Percentiles rank a stretch among this genome's conserved stretches.
Conservation (phyloP, 2,329 filamentous ascomycete genomes). For the Neonectria faginata region DNA sequence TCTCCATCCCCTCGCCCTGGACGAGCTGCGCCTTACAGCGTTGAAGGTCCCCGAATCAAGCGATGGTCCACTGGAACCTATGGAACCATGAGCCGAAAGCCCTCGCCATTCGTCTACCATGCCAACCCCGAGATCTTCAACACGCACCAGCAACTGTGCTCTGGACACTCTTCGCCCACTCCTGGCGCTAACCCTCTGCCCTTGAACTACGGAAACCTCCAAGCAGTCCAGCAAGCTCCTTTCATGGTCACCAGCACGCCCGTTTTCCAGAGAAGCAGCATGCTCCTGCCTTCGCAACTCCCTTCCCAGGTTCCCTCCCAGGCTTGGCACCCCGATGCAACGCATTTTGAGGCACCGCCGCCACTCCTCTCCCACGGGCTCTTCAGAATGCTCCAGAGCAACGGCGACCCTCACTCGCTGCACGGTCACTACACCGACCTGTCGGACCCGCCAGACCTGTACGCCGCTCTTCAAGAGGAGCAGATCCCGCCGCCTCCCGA, state of each 20-base stretch:
- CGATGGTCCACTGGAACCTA: conserved; percentile 84
- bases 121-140: conserved; percentile 70
- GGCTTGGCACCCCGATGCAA: conserved; percentile 62
- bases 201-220: conserved; percentile 66
- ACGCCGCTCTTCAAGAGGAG: conserved; percentile 79
- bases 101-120: conserved; percentile 72
- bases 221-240: conserved; percentile 66
- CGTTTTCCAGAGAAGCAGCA: conserved; percentile 66
- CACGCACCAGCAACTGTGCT: conserved; percentile 64
- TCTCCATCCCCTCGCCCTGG: conserved; percentile 78
- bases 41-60: conserved; percentile 75
- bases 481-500: conserved; percentile 79
- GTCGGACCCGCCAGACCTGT: conserved; percentile 81
- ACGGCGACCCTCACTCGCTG: conserved; percentile 74
- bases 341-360: conserved; percentile 69
- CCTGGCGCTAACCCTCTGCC: conserved; percentile 61
- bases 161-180: conserved; percentile 56
- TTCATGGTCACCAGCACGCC: conserved; percentile 66
- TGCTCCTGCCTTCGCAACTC: conserved; percentile 63
- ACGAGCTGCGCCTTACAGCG: conserved; percentile 76
- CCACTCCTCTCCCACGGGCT: conserved; percentile 77
- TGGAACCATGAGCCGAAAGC: conserved; percentile 66
- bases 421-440: conserved; percentile 79
- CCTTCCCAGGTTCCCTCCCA: conserved; percentile 65
- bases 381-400: conserved; percentile 80